Conservation (phyloP, 179 eudicot species). For the Gypsophila paniculata region DNA sequence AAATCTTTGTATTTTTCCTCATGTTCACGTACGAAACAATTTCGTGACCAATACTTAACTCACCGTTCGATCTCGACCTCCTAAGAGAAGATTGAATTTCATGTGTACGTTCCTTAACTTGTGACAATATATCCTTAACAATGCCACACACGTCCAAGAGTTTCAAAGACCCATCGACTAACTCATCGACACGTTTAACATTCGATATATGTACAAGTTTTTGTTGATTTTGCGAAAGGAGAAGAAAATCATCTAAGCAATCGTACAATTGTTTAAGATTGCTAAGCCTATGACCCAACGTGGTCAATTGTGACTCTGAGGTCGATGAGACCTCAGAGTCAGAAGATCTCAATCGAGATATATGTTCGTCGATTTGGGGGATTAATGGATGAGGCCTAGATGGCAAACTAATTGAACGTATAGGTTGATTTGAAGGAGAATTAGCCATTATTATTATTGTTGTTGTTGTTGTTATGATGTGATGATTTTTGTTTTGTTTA, state of each 20-base stretch:
- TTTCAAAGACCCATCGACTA: slow-evolving; percentile 35
- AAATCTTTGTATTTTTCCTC: slow-evolving; percentile 28
- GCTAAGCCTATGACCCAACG: slow-evolving; percentile 30
- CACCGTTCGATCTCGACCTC: slow-evolving; percentile 27
- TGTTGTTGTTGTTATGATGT: neutral
- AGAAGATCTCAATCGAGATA: slow-evolving; percentile 23
- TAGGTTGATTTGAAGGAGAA: slow-evolving; percentile 36
- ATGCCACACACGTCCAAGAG: slow-evolving; percentile 42
- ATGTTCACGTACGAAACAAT: slow-evolving; percentile 25
- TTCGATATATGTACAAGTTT: slow-evolving; percentile 16
- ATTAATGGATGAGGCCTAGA: slow-evolving; percentile 34
- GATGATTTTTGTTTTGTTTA: neutral
- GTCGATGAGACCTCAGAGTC: slow-evolving; percentile 11
- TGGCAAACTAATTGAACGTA: slow-evolving; percentile 52
- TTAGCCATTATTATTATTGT: slow-evolving; percentile 25
- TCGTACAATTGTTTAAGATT: slow-evolving; percentile 33
- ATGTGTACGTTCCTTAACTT: slow-evolving; percentile 26
- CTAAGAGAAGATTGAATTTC: slow-evolving; percentile 32
- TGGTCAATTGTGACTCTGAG: slow-evolving; percentile 17
- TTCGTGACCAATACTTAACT: slow-evolving; percentile 22
- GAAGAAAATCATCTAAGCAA: slow-evolving; percentile 30
- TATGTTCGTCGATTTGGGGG: slow-evolving; percentile 34
- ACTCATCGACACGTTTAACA: slow-evolving; percentile 23
- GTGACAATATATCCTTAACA: slow-evolving; percentile 32
- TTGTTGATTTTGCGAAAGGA: slow-evolving; percentile 34